Evolutionary conservation across 495 filamentous ascomycete species (phyloP).

Genomic region (Lasiosphaeriaceae sp.): DNA sequence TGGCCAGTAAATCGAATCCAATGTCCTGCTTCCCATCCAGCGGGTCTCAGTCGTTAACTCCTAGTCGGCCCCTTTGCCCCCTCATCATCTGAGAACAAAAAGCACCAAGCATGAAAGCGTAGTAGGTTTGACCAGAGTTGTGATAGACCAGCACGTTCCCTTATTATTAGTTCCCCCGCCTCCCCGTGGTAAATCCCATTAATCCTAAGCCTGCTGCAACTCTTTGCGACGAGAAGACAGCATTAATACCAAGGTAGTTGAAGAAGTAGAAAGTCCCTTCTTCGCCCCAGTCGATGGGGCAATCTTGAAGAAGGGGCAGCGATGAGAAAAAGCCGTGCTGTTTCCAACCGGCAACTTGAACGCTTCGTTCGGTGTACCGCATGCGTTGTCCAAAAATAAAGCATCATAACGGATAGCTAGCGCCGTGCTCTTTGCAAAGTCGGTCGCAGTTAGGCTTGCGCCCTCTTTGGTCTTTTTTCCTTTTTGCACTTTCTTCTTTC

Average conservation of each 20-base stretch:
- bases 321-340: not conserved
- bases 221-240: not conserved
- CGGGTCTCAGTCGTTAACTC: not conserved
- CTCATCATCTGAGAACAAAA: not conserved
- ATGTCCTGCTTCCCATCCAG: not conserved
- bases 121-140: not conserved
- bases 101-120: not conserved
- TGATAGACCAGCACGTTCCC: not conserved
- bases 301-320: not conserved
- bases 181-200: not conserved
- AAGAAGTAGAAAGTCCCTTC: not conserved
- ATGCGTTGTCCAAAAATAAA: too few relatives aligned
- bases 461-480: constrained; percentile 11
- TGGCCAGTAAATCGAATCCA: not conserved
- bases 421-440: not conserved
- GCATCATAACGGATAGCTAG: not conserved
- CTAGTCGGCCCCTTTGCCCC: not conserved
- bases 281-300: constrained; percentile 3
- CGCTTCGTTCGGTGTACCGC: not conserved
- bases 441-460: constrained; percentile 5
- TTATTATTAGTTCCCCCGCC: not conserved
- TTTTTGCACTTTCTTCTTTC: not conserved
- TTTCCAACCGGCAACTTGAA: not conserved
- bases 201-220: not conserved
- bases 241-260: not conserved